Conservation (phyloP, 768 basidiomycete genomes). For the Boletus rufocinnamomeus region DNA sequence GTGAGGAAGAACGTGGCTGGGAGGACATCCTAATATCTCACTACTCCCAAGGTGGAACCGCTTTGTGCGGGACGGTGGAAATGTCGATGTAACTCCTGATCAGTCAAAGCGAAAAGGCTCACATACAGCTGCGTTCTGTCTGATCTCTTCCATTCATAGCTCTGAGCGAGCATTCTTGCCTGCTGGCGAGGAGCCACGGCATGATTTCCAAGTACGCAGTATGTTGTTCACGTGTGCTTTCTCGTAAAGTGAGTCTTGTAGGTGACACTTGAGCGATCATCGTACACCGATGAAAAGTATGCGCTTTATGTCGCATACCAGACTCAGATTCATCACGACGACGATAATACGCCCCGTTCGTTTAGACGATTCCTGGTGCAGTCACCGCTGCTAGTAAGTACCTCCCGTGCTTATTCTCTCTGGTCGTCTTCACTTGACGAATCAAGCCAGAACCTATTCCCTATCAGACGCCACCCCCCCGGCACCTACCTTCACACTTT, state of each 20-base stretch:
- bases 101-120: slow-evolving; percentile 15
- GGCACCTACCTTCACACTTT: slow-evolving; percentile 70
- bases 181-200: slow-evolving; percentile 36
- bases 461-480: slow-evolving; percentile 50
- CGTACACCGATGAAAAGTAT: slow-evolving; percentile 80
- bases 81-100: slow-evolving; percentile 23
- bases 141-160: slow-evolving; percentile 53
- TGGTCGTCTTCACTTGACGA: slow-evolving; percentile 2
- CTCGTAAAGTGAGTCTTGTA: slow-evolving; percentile 30
- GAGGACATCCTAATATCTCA: neutral
- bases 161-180: slow-evolving; percentile 47
- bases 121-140: slow-evolving; percentile 36
- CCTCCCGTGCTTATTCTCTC: neutral
- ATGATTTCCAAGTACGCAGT: slow-evolving; percentile 60
- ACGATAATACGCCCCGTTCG: slow-evolving; percentile 45
- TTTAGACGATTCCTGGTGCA: slow-evolving; percentile 81
- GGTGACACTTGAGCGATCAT: slow-evolving; percentile 76
- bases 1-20: slow-evolving; percentile 35
- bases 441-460: slow-evolving; percentile 60
- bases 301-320: slow-evolving; percentile 79
- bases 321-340: slow-evolving; percentile 72
- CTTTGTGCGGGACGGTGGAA: slow-evolving; percentile 53
- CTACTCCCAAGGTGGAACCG: slow-evolving; percentile 64
- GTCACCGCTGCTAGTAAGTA: slow-evolving; percentile 67
- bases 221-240: neutral